These are phyloP conservation scores for Cystobasidium slooffiae DNA, from an alignment of 1,284 basidiomycete species.

Conservation along the genomic window DNA sequence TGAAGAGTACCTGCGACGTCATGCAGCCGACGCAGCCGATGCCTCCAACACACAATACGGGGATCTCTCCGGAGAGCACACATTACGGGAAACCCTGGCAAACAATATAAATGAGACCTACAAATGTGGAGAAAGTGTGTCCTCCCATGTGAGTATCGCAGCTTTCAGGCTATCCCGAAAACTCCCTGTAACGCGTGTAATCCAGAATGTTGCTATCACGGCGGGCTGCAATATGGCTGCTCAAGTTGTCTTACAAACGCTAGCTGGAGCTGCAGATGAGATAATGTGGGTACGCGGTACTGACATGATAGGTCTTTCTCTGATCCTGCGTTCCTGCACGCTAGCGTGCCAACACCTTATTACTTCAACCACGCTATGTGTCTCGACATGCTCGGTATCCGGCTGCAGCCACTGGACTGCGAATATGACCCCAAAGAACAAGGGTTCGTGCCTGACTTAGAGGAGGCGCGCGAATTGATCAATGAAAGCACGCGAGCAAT, in stretches of 20 bases:
- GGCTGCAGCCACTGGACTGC: slow-evolving; percentile 64
- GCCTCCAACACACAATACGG: slow-evolving; percentile 66
- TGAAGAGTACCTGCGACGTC: slow-evolving; percentile 62
- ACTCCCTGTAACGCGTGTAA: background rate
- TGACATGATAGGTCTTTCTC: background rate
- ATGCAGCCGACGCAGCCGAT: slow-evolving; percentile 62
- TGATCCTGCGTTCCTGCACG: slow-evolving; percentile 24
- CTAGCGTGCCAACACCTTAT: slow-evolving; percentile 57
- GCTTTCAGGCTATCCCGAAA: background rate
- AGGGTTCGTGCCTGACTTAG: slow-evolving; percentile 66
- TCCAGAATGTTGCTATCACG: slow-evolving; percentile 63
- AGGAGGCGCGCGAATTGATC: slow-evolving; percentile 63
- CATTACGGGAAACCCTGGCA: slow-evolving; percentile 66
- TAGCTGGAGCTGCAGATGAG: slow-evolving; percentile 74
- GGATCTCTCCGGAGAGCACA: slow-evolving; percentile 67
- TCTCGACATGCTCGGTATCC: slow-evolving; percentile 57
- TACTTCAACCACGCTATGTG: slow-evolving; percentile 63
- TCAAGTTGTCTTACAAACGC: slow-evolving; percentile 66
- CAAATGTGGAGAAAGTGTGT: slow-evolving; percentile 53
- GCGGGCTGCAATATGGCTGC: slow-evolving; percentile 66
- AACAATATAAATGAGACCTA: slow-evolving; percentile 71
- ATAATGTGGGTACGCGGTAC: slow-evolving; percentile 61
- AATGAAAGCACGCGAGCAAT: slow-evolving; percentile 70
- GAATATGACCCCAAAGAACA: slow-evolving; percentile 63
- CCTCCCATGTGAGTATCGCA: background rate